phyloP scores from a whole-genome alignment of 768 basidiomycete genomes.

The Kwoniella dendrophila region DNA sequence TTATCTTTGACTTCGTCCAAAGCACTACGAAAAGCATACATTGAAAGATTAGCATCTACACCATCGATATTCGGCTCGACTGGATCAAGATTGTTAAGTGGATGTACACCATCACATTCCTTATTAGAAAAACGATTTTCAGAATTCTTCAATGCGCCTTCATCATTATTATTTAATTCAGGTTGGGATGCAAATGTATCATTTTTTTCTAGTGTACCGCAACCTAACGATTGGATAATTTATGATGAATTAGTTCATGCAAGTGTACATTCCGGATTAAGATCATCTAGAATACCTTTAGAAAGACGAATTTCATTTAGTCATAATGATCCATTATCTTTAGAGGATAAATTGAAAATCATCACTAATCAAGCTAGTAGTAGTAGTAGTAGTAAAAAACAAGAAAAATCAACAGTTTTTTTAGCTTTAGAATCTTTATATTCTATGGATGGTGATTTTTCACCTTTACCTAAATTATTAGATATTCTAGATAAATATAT shows the following conservation, averaged over 20 bases:
- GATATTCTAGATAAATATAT: constrained; percentile 62
- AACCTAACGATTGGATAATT: constrained; percentile 72
- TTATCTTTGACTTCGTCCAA: constrained; percentile 73
- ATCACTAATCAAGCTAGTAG: constrained; percentile 55
- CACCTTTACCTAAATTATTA: constrained; percentile 71
- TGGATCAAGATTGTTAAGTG: constrained; percentile 82
- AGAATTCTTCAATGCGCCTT: constrained; percentile 65
- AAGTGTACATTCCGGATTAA: constrained; percentile 84
- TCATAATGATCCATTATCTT: constrained; percentile 69
- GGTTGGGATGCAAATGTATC: constrained; percentile 91
- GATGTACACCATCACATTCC: constrained; percentile 67
- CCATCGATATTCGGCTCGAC: constrained; percentile 76
- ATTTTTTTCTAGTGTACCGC: constrained; percentile 79
- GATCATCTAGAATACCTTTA: constrained; percentile 60
- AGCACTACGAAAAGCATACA: constrained; percentile 64
- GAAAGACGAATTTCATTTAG: constrained; percentile 62
- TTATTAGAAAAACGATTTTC: constrained; percentile 72
- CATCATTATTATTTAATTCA: constrained; percentile 84
- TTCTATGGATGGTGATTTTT: constrained; percentile 93
- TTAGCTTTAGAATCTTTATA: constrained; percentile 87
- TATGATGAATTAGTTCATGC: constrained; percentile 90
- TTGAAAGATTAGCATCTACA: constrained; percentile 62
- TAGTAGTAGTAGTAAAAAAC: no score
- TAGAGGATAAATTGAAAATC: constrained; percentile 60
- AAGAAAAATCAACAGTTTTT: constrained; percentile 60